Evolutionary conservation across 306 rosid species (phyloP).

Genomic region (Rosa lucieae): DNA sequence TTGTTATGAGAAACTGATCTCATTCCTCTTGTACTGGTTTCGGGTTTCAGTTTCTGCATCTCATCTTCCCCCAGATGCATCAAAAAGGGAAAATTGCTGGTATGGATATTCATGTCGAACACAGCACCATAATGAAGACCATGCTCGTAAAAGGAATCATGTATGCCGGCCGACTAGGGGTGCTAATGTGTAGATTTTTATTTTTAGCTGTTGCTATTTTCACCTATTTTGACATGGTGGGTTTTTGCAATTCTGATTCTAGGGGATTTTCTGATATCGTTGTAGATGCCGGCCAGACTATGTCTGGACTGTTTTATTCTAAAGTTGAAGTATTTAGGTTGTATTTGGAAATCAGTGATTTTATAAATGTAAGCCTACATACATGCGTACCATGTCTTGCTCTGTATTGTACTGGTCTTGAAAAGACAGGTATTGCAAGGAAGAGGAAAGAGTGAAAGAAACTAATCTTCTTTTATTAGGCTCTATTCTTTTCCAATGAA

Average conservation of each 20-base stretch:
- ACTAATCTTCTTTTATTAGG: too few relatives aligned
- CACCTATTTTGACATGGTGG: neutral
- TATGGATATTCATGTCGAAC: constrained; percentile 90
- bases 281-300: neutral
- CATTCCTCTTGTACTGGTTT: constrained; percentile 86
- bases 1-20: constrained; percentile 74
- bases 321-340: neutral
- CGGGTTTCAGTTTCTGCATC: constrained; percentile 64
- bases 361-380: neutral
- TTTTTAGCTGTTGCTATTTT: neutral
- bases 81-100: constrained; percentile 86
- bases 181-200: neutral
- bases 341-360: neutral
- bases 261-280: neutral
- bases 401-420: too few relatives aligned
- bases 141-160: constrained; percentile 82
- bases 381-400: neutral
- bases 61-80: constrained; percentile 55
- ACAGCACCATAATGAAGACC: constrained; percentile 78
- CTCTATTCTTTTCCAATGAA: too few relatives aligned
- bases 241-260: neutral
- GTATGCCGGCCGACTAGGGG: constrained; percentile 85
- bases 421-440: too few relatives aligned
- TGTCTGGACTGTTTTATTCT: neutral
- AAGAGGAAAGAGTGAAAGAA: too few relatives aligned